A percentile compares a stretch with the other conserved stretches of the same genome.
phyloP scores from a whole-genome alignment of 345 rosid genomes.

The Euphorbia pulcherrima region DNA sequence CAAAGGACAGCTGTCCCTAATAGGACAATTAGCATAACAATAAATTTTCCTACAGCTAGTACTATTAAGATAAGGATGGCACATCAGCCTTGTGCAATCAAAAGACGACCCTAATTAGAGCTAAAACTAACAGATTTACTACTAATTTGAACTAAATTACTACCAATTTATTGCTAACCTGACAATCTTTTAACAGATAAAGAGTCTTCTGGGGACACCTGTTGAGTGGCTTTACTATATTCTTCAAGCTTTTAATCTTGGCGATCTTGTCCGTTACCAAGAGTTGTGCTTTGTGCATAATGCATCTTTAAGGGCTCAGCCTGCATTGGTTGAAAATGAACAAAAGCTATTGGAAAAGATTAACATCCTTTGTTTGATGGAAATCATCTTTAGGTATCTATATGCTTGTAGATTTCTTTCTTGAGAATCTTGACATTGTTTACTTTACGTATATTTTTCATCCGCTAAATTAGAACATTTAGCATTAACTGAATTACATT shows the following conservation, averaged over 20 bases:
- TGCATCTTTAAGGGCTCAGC: conserved; percentile 77
- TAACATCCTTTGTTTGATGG: conserved; percentile 94
- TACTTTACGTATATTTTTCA: background rate
- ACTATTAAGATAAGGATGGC: no score
- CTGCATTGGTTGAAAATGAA: conserved; percentile 91
- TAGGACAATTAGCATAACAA: no score
- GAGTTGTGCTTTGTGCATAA: conserved; percentile 81
- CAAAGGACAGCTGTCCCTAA: no score
- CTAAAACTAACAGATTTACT: no score
- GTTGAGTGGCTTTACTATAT: conserved; percentile 97
- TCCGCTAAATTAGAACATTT: background rate
- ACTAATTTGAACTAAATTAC: no score
- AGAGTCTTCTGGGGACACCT: conserved; percentile 77
- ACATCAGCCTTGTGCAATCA: no score
- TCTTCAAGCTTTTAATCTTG: conserved; percentile 86
- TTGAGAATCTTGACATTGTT: background rate
- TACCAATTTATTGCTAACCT: no score
- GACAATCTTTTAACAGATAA: conserved; percentile 52
- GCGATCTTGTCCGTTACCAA: conserved; percentile 81
- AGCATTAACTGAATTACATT: background rate
- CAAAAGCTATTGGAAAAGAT: conserved; percentile 88
- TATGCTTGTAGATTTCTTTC: background rate
- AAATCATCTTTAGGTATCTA: conserved; percentile 88
- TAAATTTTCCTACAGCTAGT: no score
- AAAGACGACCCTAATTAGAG: no score